Evolutionary conservation across 139 green algal species (phyloP), one percentile per base, ranked within the genome.

Genomic region (Auxenochlorella pyrenoidosa): DNA sequence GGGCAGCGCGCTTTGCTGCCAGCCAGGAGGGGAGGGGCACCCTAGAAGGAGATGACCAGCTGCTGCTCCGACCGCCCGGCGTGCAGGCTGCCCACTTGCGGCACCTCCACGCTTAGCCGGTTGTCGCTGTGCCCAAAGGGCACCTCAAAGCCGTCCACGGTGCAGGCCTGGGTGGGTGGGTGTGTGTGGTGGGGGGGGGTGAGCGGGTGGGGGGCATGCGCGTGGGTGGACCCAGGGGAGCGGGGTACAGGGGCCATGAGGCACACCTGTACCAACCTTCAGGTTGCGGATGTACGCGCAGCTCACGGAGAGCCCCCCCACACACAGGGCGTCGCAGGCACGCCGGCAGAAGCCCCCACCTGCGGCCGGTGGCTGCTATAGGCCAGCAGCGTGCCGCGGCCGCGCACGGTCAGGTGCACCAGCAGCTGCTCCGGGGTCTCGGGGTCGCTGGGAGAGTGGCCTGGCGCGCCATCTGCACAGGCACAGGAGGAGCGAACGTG

Each of bases 401-500:
- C 93, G 12, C 89, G 85, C 30, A 96, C 60, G 0, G 83, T 59
- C 75, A 94, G 63, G 3, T 79, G 60, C 75, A 94, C 78, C 76
- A 65, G 21, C 36, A 60, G 65, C 44, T 86, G 68, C 66, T 80
- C 81, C 41, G 36, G 83, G 77, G 70, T 1, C n/a, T 60, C 41
- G 19, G 38, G n/a, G n/a, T 41, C 44, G 30, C 72, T 15, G 41
- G 30, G 44, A 41, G 85, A 24, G 24, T 26, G 70, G 47, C 83
- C 54, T 68, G 65, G 51, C 72, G 41, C 40, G 3, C 34, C 32
- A 41, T 73, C 71, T 82, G 83, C 51, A 99, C 94, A 96, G 94
- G 79, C 91, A 96, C 90, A 97, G 96, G 90, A 16, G 38, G 72
- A 10, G 38, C 26, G 95, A 98, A 88, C 80, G 95, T 93, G 98